Evolutionary conservation across 495 filamentous ascomycete genomes (phyloP).

Genomic region (Penicillium manginii): DNA sequence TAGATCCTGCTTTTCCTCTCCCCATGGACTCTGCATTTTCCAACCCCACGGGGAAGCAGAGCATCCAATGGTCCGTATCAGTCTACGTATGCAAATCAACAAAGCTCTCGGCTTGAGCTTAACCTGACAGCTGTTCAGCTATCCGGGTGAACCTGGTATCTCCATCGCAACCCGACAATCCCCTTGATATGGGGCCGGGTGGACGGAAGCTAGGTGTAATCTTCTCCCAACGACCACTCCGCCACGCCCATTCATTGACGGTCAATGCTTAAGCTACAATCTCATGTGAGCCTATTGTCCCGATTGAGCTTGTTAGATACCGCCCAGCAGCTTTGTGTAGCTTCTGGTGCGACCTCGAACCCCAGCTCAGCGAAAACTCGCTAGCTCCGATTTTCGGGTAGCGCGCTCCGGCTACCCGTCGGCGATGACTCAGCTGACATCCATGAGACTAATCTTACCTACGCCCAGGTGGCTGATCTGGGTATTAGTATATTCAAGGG

Average conservation of each 20-base stretch:
- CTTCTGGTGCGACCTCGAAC: conserved; percentile 16
- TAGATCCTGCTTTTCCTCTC: conserved; percentile 13
- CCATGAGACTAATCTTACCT: conserved; percentile 9
- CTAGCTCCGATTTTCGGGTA: conserved; percentile 34
- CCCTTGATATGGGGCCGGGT: conserved; percentile 1
- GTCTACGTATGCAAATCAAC: neutral
- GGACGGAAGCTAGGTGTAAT: conserved; percentile 15
- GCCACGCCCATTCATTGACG: conserved; percentile 19
- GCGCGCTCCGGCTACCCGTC: conserved; percentile 25
- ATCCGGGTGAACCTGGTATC: neutral
- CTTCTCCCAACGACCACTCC: conserved; percentile 13
- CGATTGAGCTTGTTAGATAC: conserved; percentile 9
- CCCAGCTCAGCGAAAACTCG: conserved; percentile 28
- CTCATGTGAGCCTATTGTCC: neutral
- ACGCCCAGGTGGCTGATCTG: too few species aligned
- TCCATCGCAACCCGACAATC: neutral
- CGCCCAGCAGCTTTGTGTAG: neutral
- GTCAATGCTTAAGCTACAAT: conserved; percentile 12
- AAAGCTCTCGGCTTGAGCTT: neutral
- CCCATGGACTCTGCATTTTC: conserved; percentile 1
- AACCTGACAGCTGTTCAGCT: neutral
- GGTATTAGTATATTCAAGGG: too few species aligned
- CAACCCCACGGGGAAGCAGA: neutral
- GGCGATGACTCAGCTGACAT: conserved; percentile 33
- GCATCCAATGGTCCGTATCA: neutral